phyloP scores from a whole-genome alignment of 176 grass and related monocot genomes.

The Oryza longistaminata region DNA sequence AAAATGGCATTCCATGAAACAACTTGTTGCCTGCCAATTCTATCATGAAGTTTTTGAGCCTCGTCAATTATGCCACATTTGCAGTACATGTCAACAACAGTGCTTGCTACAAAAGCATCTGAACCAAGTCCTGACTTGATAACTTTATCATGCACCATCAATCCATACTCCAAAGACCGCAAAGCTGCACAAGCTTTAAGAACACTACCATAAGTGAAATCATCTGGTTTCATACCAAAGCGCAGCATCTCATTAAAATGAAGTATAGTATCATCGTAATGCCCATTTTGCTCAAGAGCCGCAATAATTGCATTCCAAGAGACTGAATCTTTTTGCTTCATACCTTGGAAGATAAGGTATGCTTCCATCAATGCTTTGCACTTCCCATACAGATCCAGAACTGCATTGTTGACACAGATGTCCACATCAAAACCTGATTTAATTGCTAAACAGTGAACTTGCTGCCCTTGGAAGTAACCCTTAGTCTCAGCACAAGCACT shows the following conservation, averaged over 20 bases:
- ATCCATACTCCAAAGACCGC: slow-evolving; percentile 68
- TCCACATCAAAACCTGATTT: slow-evolving; percentile 64
- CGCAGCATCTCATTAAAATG: slow-evolving; percentile 76
- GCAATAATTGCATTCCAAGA: slow-evolving; percentile 87
- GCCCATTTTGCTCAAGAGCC: slow-evolving; percentile 75
- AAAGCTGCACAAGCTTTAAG: slow-evolving; percentile 81
- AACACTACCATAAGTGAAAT: slow-evolving; percentile 88
- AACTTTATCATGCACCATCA: slow-evolving; percentile 71
- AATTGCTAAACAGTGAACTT: slow-evolving; percentile 68
- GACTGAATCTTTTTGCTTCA: slow-evolving; percentile 71
- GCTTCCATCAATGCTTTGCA: slow-evolving; percentile 70
- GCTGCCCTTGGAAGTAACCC: slow-evolving; percentile 57
- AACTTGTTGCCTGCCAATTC: slow-evolving; percentile 58
- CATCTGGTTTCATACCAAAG: slow-evolving; percentile 71
- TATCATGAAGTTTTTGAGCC: slow-evolving; percentile 75
- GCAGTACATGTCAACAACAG: slow-evolving; percentile 89
- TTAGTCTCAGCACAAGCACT: slow-evolving; percentile 71
- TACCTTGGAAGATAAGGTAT: slow-evolving; percentile 64
- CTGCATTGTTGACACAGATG: slow-evolving; percentile 67
- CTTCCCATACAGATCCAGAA: slow-evolving; percentile 92
- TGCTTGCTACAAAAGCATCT: slow-evolving; percentile 70
- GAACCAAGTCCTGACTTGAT: slow-evolving; percentile 84
- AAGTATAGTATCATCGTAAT: slow-evolving; percentile 53
- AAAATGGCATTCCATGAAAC: slow-evolving; percentile 85
- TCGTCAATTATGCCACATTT: slow-evolving; percentile 74